Evolutionary conservation across 257 asterid species (phyloP).

Genomic region (Thymus quinquecostatus): DNA sequence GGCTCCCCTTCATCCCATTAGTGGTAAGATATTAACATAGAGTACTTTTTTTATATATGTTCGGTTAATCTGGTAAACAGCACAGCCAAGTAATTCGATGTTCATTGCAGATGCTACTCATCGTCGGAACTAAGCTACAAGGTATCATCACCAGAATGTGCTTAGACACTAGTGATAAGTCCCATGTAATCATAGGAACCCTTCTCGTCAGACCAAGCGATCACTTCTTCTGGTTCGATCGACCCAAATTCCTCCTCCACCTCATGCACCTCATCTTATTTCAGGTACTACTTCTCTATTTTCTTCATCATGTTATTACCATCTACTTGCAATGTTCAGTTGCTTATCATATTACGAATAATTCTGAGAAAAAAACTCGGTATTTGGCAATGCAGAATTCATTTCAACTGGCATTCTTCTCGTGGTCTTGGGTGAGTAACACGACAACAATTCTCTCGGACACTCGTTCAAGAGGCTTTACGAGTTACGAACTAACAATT

Average conservation of each 20-base stretch:
- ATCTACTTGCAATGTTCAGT: too few species aligned
- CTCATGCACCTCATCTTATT: conserved; percentile 72
- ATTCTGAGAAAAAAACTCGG: background rate
- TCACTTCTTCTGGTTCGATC: conserved; percentile 70
- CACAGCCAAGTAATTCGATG: background rate
- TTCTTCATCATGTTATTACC: background rate
- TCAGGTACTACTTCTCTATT: conserved; percentile 51
- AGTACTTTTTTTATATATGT: background rate
- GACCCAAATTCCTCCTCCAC: conserved; percentile 69
- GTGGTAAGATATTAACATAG: conserved; percentile 46
- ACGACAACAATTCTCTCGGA: background rate
- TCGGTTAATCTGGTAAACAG: background rate
- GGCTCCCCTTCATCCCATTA: conserved; percentile 81
- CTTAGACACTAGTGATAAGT: conserved; percentile 54
- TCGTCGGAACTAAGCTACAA: conserved; percentile 76
- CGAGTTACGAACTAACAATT: background rate
- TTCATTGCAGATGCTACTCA: conserved; percentile 53
- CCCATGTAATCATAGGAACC: conserved; percentile 60
- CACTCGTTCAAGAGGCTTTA: background rate
- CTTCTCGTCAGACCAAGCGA: conserved; percentile 69
- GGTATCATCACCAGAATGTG: conserved; percentile 75
- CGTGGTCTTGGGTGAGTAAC: conserved; percentile 71
- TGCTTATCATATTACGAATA: background rate
- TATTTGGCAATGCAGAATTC: conserved; percentile 59
- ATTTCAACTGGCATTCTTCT: conserved; percentile 74